Conservation (phyloP, 2,329 filamentous ascomycete species). For the Ophiostoma tasmaniense region DNA sequence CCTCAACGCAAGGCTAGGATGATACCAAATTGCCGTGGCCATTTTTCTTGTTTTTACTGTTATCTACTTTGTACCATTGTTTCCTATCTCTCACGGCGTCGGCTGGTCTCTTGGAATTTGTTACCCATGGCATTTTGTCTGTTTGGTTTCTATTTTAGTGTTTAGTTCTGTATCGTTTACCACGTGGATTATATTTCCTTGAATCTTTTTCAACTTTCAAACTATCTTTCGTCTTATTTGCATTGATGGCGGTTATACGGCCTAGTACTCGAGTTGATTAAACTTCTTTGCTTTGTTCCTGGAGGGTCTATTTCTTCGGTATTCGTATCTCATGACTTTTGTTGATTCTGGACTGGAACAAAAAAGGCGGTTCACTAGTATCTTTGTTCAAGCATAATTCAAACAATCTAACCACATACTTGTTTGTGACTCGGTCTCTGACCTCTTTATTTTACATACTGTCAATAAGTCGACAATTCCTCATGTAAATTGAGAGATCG, state of each 20-base stretch:
- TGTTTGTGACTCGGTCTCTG: not conserved
- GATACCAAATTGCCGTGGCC: not conserved
- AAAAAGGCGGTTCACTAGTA: not conserved
- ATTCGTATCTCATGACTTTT: no score
- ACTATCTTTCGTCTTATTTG: not conserved
- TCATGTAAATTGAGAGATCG: no score
- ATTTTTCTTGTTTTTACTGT: not conserved
- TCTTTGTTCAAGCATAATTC: not conserved
- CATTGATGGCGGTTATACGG: not conserved
- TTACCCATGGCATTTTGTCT: not conserved
- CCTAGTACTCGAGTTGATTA: not conserved
- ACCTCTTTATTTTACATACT: not conserved
- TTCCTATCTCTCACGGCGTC: not conserved
- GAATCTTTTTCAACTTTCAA: not conserved
- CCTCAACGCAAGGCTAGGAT: conserved; percentile 2
- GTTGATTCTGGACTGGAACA: not conserved
- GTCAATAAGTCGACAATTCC: no score
- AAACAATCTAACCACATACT: not conserved
- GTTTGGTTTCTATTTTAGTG: not conserved
- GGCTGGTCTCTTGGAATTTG: not conserved
- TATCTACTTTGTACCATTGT: not conserved
- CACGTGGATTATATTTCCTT: not conserved
- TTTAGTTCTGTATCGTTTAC: not conserved
- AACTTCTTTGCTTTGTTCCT: not conserved
- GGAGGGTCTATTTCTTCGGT: not conserved